Evolutionary conservation across 306 rosid genomes (phyloP), one percentile per base, ranked within the genome.

Genomic region (Lupinus albus): DNA sequence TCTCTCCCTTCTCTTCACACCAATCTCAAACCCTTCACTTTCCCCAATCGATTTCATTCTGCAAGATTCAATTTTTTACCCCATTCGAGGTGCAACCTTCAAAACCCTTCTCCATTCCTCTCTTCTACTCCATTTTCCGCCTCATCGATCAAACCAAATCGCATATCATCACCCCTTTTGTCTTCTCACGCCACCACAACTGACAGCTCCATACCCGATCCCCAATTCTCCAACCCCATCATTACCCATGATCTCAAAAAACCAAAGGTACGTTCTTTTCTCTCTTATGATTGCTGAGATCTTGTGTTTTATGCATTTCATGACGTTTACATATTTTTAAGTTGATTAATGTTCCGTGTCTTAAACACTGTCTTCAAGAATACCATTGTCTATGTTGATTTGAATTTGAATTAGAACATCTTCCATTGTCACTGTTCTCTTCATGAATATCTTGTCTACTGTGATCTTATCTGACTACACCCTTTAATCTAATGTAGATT

Each of bases 201-300:
- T 5, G 52, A 68, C 32, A 45, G 36, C 74, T 51, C 86, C 57
- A 42, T 33, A 13, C 74, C 78, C 49, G 68, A 79, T 18, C 45
- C 78, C 36, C 68, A 58, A 68, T 41, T 61, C 44, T 68, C 64
- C 60, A 60, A 72, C 35, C 87, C 70, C 84, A 63, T 84, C 84
- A 62, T 76, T 35, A 36, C 33, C 44, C 68, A 36, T 32, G 80
- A 41, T 73, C 38, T 73, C 18, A 53, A 76, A 48, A 61, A 64
- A n/a, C 77, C 75, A 30, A 89, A 87, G 96, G 98, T 92, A 64
- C 28, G 35, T 41, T 53, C 76, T 79, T 42, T 60, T 0, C 57
- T 6, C 39, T 35, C 39, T 39, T 28, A 56, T 25, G 13, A 28
- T 65, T 51, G 50, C 46, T 12, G 20, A 44, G 53, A 53, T 67